A percentile compares a stretch with the other conserved stretches of the same genome.
phyloP scores from a whole-genome alignment of 2,329 filamentous ascomycete genomes.

The Epichloe uncinata region DNA sequence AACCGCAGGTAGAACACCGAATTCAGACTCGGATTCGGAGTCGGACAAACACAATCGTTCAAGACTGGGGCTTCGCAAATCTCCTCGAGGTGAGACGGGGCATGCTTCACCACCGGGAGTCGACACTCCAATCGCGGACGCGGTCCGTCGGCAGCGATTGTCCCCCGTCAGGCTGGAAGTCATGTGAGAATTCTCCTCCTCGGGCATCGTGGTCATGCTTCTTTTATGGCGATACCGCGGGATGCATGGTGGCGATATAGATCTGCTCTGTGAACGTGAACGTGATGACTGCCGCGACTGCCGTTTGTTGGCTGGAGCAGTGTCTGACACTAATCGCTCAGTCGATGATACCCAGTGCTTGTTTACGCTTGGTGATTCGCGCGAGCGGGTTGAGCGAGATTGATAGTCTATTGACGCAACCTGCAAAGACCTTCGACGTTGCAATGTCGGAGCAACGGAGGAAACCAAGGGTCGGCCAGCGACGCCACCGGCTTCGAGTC shows the following conservation, averaged over 20 bases:
- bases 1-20: neutral
- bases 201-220: neutral
- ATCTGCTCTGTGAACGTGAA: neutral
- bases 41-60: neutral
- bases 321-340: neutral
- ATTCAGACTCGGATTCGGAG: neutral
- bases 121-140: neutral
- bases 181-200: neutral
- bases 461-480: neutral
- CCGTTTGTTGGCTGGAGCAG: neutral
- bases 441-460: neutral
- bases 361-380: neutral
- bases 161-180: neutral
- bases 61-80: neutral
- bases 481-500: neutral
- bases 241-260: constrained; percentile 6
- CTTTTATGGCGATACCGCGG: constrained; percentile 6
- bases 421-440: neutral
- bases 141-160: neutral
- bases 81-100: neutral
- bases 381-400: neutral
- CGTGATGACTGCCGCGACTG: constrained; percentile 1
- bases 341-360: neutral
- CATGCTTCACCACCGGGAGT: neutral
- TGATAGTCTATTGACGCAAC: neutral